These are phyloP conservation scores for Blepharisma japonicum DNA, from an alignment of 73 alveolate genomes.

Conservation along the genomic window DNA sequence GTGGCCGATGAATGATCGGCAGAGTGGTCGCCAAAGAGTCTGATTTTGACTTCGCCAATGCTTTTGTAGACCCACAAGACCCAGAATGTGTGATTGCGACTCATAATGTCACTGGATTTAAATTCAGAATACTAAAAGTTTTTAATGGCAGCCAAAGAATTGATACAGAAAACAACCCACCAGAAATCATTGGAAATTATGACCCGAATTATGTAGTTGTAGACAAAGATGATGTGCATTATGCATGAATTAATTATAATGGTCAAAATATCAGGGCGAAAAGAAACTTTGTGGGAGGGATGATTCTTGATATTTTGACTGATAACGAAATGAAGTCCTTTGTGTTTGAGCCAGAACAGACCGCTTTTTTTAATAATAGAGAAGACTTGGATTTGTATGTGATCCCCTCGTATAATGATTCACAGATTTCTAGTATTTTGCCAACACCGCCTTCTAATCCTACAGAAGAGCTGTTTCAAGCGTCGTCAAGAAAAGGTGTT, in stretches of 20 bases:
- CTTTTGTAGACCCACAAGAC: slow-evolving; percentile 13
- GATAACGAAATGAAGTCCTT: too few relatives aligned
- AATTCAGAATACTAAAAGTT: neutral
- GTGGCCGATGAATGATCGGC: slow-evolving; percentile 3
- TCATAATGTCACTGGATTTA: neutral
- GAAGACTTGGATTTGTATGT: too few relatives aligned
- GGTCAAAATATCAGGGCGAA: slow-evolving; percentile 1
- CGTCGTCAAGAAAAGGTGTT: too few relatives aligned
- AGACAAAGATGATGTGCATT: slow-evolving; percentile 6
- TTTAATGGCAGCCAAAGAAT: slow-evolving; percentile 8
- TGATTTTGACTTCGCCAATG: slow-evolving; percentile 19
- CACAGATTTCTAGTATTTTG: too few relatives aligned
- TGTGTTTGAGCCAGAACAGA: too few relatives aligned
- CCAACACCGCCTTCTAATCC: too few relatives aligned
- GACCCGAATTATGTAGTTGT: neutral
- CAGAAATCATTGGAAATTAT: neutral
- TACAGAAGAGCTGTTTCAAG: too few relatives aligned
- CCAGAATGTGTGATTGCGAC: slow-evolving; percentile 7
- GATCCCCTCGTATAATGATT: too few relatives aligned
- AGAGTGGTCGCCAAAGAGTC: neutral
- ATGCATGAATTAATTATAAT: neutral
- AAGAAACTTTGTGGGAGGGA: slow-evolving; percentile 9
- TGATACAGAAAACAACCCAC: neutral
- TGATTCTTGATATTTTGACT: neutral
- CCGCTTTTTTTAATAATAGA: too few relatives aligned